phyloP scores from a whole-genome alignment of 306 rosid genomes.

The Coriaria nepalensis region DNA sequence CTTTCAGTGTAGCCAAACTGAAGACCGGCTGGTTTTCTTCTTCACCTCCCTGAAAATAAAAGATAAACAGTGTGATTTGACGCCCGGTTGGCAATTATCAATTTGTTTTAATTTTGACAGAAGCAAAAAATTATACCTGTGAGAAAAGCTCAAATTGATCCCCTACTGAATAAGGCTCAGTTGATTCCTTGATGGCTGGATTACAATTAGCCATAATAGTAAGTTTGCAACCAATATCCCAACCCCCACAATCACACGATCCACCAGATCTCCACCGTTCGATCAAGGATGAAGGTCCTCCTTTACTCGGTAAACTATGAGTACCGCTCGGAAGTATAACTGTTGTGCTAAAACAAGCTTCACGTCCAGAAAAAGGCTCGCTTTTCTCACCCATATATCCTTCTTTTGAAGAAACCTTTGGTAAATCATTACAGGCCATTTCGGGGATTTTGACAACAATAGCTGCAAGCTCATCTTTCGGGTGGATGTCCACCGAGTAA shows the following conservation, averaged over 20 bases:
- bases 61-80: too few species aligned
- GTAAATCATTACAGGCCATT: slow-evolving; percentile 11
- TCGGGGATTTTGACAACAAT: slow-evolving; percentile 53
- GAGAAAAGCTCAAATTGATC: slow-evolving; percentile 54
- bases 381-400: slow-evolving; percentile 13
- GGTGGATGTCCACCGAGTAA: slow-evolving; percentile 61
- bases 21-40: slow-evolving; percentile 40
- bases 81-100: background rate
- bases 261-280: slow-evolving; percentile 97
- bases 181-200: slow-evolving; percentile 25
- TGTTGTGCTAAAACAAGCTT: slow-evolving; percentile 32
- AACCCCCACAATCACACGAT: slow-evolving; percentile 95
- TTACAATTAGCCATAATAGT: slow-evolving; percentile 42
- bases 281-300: slow-evolving; percentile 89
- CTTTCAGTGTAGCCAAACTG: slow-evolving; percentile 45
- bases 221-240: slow-evolving; percentile 94
- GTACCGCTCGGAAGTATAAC: slow-evolving; percentile 81
- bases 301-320: slow-evolving; percentile 82
- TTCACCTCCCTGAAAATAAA: slow-evolving; percentile 42
- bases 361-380: slow-evolving; percentile 11
- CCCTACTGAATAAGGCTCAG: slow-evolving; percentile 19
- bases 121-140: slow-evolving; percentile 42
- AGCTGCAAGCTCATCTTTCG: slow-evolving; percentile 85
- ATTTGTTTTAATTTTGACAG: background rate
- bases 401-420: slow-evolving; percentile 19